Evolutionary conservation across 2,329 filamentous ascomycete genomes (phyloP).

Genomic region (Arthrobotrys sinensis): DNA sequence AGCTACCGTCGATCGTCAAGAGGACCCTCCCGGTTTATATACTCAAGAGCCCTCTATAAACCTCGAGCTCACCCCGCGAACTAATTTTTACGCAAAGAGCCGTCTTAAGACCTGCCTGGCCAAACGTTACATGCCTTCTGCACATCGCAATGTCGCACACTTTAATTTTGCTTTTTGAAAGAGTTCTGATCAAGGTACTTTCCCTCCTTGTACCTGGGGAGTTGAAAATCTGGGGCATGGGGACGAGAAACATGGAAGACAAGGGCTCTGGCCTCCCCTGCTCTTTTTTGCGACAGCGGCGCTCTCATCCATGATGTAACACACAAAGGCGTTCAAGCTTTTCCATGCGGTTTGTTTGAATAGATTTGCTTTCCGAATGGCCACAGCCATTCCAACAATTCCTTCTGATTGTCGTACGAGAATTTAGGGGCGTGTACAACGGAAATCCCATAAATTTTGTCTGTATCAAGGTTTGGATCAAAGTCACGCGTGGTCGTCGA

Average conservation of each 20-base stretch:
- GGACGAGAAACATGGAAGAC: constrained; percentile 32
- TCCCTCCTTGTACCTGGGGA: constrained; percentile 20
- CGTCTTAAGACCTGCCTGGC: constrained; percentile 21
- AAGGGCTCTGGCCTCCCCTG: constrained; percentile 34
- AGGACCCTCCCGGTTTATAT: constrained; percentile 42
- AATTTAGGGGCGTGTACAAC: not conserved
- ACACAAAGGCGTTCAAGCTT: constrained; percentile 34
- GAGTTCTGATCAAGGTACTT: constrained; percentile 30
- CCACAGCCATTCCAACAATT: not conserved
- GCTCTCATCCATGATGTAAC: constrained; percentile 51
- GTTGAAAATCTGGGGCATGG: constrained; percentile 44
- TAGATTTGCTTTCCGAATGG: not conserved
- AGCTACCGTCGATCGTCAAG: constrained; percentile 36
- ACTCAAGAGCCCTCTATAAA: constrained; percentile 11
- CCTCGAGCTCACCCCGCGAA: not conserved
- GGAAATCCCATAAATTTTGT: not conserved
- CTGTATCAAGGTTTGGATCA: constrained; percentile 25
- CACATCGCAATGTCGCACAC: constrained; percentile 42
- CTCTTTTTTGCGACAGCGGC: constrained; percentile 36
- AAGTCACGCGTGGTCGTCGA: constrained; percentile 32
- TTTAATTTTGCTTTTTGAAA: constrained; percentile 44
- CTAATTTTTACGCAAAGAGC: constrained; percentile 9
- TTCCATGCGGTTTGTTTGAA: constrained; percentile 16
- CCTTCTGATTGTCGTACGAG: constrained; percentile 21
- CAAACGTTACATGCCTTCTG: constrained; percentile 34